Evolutionary conservation across 2,329 filamentous ascomycete genomes (phyloP).

Genomic region (Emergomyces orientalis): DNA sequence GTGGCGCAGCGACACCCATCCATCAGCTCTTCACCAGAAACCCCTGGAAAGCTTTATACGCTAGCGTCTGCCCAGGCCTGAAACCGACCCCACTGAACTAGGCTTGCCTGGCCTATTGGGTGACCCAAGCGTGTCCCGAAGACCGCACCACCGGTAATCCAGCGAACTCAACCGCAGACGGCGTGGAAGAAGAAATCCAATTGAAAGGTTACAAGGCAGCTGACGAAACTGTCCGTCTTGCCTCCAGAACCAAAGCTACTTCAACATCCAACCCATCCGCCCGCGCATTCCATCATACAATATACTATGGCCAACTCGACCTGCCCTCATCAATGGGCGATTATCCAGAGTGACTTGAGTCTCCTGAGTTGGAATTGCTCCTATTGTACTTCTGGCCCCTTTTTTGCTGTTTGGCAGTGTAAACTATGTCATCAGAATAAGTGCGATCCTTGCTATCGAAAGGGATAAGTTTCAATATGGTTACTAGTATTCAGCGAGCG

Average conservation of each 20-base stretch:
- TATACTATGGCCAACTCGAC: not conserved
- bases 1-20: not conserved
- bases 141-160: not conserved
- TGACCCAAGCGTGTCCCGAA: not conserved
- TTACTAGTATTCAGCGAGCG: not conserved
- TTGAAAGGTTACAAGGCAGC: not conserved
- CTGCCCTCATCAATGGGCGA: slow-evolving; percentile 27
- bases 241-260: not conserved
- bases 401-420: slow-evolving; percentile 35
- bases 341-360: slow-evolving; percentile 22
- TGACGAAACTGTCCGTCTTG: not conserved
- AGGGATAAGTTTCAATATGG: not conserved
- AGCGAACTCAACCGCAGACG: not conserved
- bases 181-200: not conserved
- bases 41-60: not conserved
- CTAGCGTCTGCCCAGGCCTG: not conserved
- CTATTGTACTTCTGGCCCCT: slow-evolving; percentile 34
- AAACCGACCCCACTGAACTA: not conserved
- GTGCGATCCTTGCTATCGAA: slow-evolving; percentile 31
- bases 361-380: slow-evolving; percentile 32
- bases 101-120: not conserved
- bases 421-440: slow-evolving; percentile 34
- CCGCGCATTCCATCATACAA: not conserved
- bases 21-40: not conserved
- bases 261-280: not conserved